phyloP scores from a whole-genome alignment of 768 basidiomycete species.

The Exsudoporus frostii region DNA sequence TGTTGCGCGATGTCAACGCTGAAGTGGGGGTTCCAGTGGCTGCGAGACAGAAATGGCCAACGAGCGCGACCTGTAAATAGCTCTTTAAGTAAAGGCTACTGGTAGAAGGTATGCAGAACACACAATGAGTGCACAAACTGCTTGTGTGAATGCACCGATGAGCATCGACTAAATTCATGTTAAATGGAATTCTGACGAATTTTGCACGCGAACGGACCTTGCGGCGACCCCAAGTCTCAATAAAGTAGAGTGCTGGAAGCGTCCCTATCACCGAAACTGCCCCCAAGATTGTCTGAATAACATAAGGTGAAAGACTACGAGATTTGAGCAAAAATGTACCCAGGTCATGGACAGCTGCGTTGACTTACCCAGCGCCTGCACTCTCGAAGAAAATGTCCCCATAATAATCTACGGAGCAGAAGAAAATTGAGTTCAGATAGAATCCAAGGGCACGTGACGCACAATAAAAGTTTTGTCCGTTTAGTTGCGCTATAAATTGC shows the following conservation, averaged over 20 bases:
- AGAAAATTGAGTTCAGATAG: slow-evolving; percentile 10
- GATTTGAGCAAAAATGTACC: not conserved
- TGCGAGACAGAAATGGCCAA: slow-evolving; percentile 66
- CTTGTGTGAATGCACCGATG: slow-evolving; percentile 59
- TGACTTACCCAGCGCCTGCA: slow-evolving; percentile 56
- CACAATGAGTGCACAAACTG: slow-evolving; percentile 59
- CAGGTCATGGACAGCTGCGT: not conserved
- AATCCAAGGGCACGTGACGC: slow-evolving; percentile 17
- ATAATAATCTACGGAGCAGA: slow-evolving; percentile 59
- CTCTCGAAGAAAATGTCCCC: slow-evolving; percentile 79
- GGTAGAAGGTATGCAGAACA: slow-evolving; percentile 11
- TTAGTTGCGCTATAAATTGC: slow-evolving; percentile 77
- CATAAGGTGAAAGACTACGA: slow-evolving; percentile 57
- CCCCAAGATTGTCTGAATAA: slow-evolving; percentile 75
- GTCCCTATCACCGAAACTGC: slow-evolving; percentile 72
- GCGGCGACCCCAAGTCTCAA: slow-evolving; percentile 74
- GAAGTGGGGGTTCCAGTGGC: slow-evolving; percentile 45
- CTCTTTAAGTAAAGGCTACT: not conserved
- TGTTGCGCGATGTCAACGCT: slow-evolving; percentile 54
- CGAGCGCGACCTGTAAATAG: slow-evolving; percentile 55
- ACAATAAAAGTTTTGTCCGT: slow-evolving; percentile 83
- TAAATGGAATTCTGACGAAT: not conserved
- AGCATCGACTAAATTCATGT: slow-evolving; percentile 52
- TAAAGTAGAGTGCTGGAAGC: slow-evolving; percentile 62
- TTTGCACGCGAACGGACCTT: slow-evolving; percentile 36